A percentile compares a stretch with the other conserved stretches of the same genome.
These are phyloP conservation scores for Tylopilus subfusipes DNA, from an alignment of 768 basidiomycete species.

Conservation along the genomic window DNA sequence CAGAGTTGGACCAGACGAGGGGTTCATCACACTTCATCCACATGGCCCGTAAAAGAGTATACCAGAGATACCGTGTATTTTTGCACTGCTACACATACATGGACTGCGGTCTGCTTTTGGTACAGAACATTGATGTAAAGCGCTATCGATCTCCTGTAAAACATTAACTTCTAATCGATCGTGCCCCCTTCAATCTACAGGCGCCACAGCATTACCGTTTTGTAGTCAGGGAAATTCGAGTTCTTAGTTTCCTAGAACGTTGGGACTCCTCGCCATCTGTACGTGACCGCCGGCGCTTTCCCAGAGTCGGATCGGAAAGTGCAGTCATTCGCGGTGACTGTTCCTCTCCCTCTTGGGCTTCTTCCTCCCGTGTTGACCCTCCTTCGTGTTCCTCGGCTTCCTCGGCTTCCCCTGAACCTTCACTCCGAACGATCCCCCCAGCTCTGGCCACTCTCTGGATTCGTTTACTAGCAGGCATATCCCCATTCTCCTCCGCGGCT, in stretches of 20 bases:
- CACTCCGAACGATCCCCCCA: background rate
- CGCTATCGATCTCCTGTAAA: background rate
- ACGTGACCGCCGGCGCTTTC: conserved; percentile 20
- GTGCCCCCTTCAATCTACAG: background rate
- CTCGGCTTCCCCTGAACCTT: conserved; percentile 11
- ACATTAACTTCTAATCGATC: background rate
- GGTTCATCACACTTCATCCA: conserved; percentile 31
- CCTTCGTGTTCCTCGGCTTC: conserved; percentile 11
- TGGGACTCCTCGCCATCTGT: conserved; percentile 11
- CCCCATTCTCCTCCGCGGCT: conserved; percentile 13
- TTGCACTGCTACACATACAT: background rate
- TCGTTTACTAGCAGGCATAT: background rate
- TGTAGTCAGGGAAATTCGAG: background rate
- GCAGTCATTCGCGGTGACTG: background rate
- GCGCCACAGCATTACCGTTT: conserved; percentile 1
- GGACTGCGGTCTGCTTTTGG: background rate
- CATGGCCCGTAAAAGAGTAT: conserved; percentile 19
- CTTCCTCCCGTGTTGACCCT: conserved; percentile 8
- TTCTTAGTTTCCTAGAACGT: conserved; percentile 13
- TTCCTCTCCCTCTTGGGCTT: background rate
- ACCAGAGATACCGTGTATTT: conserved; percentile 10
- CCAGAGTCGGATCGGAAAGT: background rate
- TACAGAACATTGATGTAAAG: background rate
- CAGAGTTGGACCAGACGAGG: conserved; percentile 32
- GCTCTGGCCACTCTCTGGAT: background rate